Conservation (phyloP, 2,329 filamentous ascomycete species). For the Sporothrix dimorphospora region DNA sequence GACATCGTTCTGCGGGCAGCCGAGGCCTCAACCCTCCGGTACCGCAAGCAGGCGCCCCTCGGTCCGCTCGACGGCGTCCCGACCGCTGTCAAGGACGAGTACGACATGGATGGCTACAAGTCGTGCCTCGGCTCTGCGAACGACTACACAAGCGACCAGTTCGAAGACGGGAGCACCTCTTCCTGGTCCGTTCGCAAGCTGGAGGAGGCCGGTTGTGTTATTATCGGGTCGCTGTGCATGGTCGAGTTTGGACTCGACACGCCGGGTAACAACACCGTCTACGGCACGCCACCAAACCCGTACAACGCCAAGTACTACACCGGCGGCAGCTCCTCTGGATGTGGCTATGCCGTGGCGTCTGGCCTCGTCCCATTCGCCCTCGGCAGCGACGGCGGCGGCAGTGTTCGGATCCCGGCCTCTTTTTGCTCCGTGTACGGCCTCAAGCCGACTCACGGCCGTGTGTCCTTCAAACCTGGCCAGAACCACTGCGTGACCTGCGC, state of each 20-base stretch:
- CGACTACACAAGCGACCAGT: slow-evolving; percentile 57
- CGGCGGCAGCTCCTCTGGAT: slow-evolving; percentile 75
- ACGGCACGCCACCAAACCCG: slow-evolving; percentile 76
- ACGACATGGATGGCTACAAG: slow-evolving; percentile 73
- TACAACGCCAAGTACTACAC: slow-evolving; percentile 74
- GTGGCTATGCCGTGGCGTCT: slow-evolving; percentile 68
- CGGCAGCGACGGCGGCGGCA: slow-evolving; percentile 74
- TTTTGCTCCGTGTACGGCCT: slow-evolving; percentile 76
- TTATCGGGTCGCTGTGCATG: slow-evolving; percentile 75
- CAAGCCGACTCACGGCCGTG: slow-evolving; percentile 69
- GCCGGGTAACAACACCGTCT: slow-evolving; percentile 72
- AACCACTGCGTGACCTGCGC: slow-evolving; percentile 64
- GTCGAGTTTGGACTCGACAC: slow-evolving; percentile 77
- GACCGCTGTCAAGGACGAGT: slow-evolving; percentile 75
- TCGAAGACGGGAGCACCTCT: slow-evolving; percentile 49
- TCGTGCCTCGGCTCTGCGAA: slow-evolving; percentile 65
- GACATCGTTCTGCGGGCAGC: slow-evolving; percentile 49
- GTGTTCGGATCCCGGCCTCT: slow-evolving; percentile 71
- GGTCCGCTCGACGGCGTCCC: slow-evolving; percentile 73
- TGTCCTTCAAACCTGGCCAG: slow-evolving; percentile 63
- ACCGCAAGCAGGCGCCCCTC: slow-evolving; percentile 59
- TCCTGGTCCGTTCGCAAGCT: slow-evolving; percentile 73
- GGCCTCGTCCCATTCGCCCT: slow-evolving; percentile 73
- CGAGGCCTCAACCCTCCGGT: slow-evolving; percentile 49
- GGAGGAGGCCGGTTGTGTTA: slow-evolving; percentile 69